These are phyloP conservation scores for Prunus mume DNA, from an alignment of 306 rosid genomes.

Conservation along the genomic window DNA sequence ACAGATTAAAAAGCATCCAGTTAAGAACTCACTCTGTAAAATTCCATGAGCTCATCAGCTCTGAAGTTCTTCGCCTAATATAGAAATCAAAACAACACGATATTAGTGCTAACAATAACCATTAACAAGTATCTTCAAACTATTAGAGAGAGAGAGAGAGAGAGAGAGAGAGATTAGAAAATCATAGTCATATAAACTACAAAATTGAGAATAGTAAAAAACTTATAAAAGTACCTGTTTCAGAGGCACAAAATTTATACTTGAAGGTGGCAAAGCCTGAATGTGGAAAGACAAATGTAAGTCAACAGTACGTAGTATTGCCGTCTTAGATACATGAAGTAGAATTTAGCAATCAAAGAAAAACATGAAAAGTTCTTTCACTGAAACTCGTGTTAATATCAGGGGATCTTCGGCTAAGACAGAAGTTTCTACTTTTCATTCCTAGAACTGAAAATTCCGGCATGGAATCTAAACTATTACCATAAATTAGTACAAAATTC, in stretches of 20 bases:
- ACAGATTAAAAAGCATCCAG: neutral
- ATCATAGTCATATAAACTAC: neutral
- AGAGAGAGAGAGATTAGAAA: neutral
- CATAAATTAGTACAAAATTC: neutral
- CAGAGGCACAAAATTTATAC: slow-evolving; percentile 72
- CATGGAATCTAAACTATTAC: neutral
- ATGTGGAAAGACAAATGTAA: slow-evolving; percentile 23
- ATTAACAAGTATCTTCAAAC: neutral
- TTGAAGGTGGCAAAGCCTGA: slow-evolving; percentile 86
- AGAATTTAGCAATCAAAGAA: neutral
- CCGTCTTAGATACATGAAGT: neutral
- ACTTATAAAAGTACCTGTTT: slow-evolving; percentile 61
- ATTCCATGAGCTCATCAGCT: slow-evolving; percentile 91
- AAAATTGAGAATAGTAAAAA: neutral
- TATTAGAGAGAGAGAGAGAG: neutral
- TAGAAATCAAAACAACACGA: slow-evolving; percentile 1
- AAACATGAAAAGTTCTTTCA: neutral
- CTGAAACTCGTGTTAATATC: neutral
- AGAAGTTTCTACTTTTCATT: neutral
- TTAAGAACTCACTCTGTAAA: slow-evolving; percentile 73
- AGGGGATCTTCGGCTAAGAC: neutral
- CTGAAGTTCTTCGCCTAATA: slow-evolving; percentile 66
- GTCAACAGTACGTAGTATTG: slow-evolving; percentile 3
- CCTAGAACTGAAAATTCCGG: neutral
- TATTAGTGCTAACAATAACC: slow-evolving; percentile 15